Conservation (phyloP, 805 yeast species). For the Candida silvatica region DNA sequence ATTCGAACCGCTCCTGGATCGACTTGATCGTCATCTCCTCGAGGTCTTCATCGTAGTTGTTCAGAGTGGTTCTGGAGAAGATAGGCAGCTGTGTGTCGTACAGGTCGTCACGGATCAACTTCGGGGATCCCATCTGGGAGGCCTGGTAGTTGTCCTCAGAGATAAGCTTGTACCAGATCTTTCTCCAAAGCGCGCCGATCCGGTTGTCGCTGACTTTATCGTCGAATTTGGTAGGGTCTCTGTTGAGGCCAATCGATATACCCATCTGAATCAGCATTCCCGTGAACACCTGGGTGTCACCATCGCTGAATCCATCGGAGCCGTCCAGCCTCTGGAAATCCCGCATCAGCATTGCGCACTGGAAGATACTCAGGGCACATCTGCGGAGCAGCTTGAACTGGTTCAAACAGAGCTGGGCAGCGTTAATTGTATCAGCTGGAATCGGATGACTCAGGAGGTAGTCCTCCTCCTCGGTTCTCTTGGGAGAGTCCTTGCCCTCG, state of each 20-base stretch:
- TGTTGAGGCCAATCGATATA: slow-evolving; percentile 53
- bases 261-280: slow-evolving; percentile 64
- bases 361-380: slow-evolving; percentile 42
- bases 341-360: slow-evolving; percentile 43
- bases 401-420: slow-evolving; percentile 46
- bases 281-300: slow-evolving; percentile 45
- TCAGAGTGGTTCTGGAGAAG: slow-evolving; percentile 26
- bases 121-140: slow-evolving; percentile 38
- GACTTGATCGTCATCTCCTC: slow-evolving; percentile 32
- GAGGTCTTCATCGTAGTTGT: slow-evolving; percentile 27
- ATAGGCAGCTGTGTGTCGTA: slow-evolving; percentile 48
- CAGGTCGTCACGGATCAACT: slow-evolving; percentile 27
- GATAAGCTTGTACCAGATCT: slow-evolving; percentile 47
- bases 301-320: slow-evolving; percentile 44
- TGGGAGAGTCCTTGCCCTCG: background rate
- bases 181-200: slow-evolving; percentile 41
- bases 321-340: slow-evolving; percentile 44
- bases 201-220: slow-evolving; percentile 8
- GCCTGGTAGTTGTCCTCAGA: slow-evolving; percentile 37
- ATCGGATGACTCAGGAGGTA: slow-evolving; percentile 39
- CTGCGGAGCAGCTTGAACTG: slow-evolving; percentile 43
- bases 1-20: slow-evolving; percentile 22
- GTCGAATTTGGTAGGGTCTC: slow-evolving; percentile 54
- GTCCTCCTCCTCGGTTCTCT: slow-evolving; percentile 27
- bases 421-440: slow-evolving; percentile 22